These are phyloP conservation scores for Earliella scabrosa DNA, from an alignment of 1,284 basidiomycete genomes.

Conservation along the genomic window DNA sequence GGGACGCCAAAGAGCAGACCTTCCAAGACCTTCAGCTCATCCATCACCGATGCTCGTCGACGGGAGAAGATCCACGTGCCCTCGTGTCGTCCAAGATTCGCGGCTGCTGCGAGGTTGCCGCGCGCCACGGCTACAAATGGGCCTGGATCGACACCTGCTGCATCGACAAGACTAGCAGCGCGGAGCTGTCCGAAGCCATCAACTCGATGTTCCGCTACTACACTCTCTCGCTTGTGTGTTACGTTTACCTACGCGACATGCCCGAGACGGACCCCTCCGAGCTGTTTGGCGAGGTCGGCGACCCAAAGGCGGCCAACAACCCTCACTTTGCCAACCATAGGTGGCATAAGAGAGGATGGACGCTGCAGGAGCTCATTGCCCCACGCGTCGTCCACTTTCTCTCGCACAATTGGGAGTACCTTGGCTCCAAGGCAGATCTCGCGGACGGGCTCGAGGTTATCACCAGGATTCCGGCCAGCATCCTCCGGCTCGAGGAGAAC, in stretches of 20 bases:
- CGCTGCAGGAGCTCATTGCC: slow-evolving; percentile 7
- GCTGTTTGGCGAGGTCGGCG: not conserved
- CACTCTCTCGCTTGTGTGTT: slow-evolving; percentile 1
- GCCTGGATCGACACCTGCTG: slow-evolving; percentile 7
- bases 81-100: not conserved
- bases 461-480: not conserved
- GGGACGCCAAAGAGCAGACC: not conserved
- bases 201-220: slow-evolving; percentile 9
- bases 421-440: not conserved
- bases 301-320: not conserved
- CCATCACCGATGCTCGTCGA: not conserved
- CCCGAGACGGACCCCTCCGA: no score
- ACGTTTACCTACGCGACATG: not conserved
- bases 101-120: not conserved
- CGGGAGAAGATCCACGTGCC: not conserved
- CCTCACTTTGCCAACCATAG: no score
- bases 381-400: not conserved
- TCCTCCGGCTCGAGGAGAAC: not conserved
- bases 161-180: slow-evolving; percentile 10
- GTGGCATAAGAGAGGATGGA: slow-evolving; percentile 7
- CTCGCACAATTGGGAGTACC: not conserved
- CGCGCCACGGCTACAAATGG: slow-evolving; percentile 1
- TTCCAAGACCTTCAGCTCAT: not conserved
- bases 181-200: slow-evolving; percentile 9
- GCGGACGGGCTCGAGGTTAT: not conserved